Evolutionary conservation across 371 early-diverging fungal genomes (phyloP).

Genomic region (Mortierella sp.): DNA sequence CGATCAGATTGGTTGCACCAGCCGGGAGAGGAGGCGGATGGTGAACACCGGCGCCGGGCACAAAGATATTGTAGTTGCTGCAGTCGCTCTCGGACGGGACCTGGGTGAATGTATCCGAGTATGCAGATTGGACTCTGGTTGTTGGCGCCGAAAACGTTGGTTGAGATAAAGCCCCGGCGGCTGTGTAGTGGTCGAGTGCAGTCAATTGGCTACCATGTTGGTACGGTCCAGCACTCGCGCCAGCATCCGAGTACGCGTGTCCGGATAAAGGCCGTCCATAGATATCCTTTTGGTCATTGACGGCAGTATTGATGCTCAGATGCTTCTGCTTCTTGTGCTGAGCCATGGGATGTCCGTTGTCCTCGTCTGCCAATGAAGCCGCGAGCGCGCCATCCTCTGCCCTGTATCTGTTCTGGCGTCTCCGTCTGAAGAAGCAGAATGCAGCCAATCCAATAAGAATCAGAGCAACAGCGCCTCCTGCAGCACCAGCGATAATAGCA

Average conservation of each 20-base stretch:
- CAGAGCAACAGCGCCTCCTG: slow-evolving; percentile 1
- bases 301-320: neutral
- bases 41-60: too few relatives aligned
- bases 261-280: neutral
- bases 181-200: neutral
- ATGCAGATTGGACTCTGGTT: too few relatives aligned
- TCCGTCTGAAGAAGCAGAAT: neutral
- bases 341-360: neutral
- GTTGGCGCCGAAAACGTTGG: too few relatives aligned
- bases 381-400: neutral
- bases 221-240: neutral
- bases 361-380: neutral
- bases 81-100: too few relatives aligned
- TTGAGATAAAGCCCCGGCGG: slow-evolving; percentile 1
- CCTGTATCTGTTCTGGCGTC: neutral
- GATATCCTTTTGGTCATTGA: neutral
- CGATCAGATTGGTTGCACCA: too few relatives aligned
- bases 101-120: too few relatives aligned
- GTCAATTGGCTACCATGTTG: too few relatives aligned
- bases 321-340: neutral
- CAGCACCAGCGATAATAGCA: slow-evolving; percentile 5
- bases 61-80: too few relatives aligned
- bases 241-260: neutral
- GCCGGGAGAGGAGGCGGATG: too few relatives aligned
- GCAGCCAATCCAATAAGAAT: neutral